Evolutionary conservation across 257 asterid genomes (phyloP), one percentile per base, ranked within the genome.

Genomic region (Solanum stenotomum): DNA sequence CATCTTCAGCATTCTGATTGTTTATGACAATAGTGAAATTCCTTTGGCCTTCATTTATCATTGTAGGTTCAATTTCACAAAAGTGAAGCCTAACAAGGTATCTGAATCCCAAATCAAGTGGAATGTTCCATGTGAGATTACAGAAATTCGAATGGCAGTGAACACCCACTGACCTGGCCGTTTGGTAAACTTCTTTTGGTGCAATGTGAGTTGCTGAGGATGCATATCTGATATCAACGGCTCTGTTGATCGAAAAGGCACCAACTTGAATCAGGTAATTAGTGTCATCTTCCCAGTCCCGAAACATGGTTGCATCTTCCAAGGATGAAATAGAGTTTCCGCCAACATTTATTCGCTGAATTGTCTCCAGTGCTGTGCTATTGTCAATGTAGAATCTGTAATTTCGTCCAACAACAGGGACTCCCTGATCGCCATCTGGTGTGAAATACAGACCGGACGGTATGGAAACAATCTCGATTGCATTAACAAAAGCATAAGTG

Each of bases 11-110:
- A 49, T 90, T 87, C 65, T 93, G 93, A 87, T 94, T 88, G 89
- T 94, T 93, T 85, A 95, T 90, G 88, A 92, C 31, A 31, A 95
- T 38, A 7, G 89, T 65, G 79, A 93, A 91, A 87, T 87, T 79
- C 65, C 86, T 89, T 37, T 87, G 81, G 56, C 92, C 88, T 12
- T 81, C 49, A 42, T 87, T 91, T 10, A 23, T 86, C 75, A 84
- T 87, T 88, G 84, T 85, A 40, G 78, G 75, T 71, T 92, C 89
- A 33, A 90, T 78, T 76, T 93, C 92, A 7, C 91, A 90, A 77
- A 90, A 94, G 87, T 95, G 98, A 86, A 95, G 95, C 87, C 98
- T 92, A 23, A 92, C 88, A 92, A 94, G 87, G 90, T 95, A 93
- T 77, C 98, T 89, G 75, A 94, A 95, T 82, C 94, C 98, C 89